phyloP scores from a whole-genome alignment of 495 filamentous ascomycete genomes.

The Talaromyces thailandensis region DNA sequence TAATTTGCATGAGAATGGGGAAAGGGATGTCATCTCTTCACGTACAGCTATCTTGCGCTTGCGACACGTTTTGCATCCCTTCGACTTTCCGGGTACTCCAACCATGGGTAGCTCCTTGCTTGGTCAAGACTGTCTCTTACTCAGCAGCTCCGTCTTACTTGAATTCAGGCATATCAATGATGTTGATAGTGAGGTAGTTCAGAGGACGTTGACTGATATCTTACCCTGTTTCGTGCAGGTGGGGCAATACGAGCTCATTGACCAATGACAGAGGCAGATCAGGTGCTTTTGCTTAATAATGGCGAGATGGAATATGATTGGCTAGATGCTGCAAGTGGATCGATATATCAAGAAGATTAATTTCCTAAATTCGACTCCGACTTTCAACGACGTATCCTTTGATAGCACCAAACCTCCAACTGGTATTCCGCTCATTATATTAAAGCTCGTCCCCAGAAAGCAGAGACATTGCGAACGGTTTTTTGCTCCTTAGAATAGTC shows the following conservation, averaged over 20 bases:
- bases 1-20: not conserved
- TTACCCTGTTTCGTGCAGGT: not conserved
- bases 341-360: not conserved
- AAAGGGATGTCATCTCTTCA: not conserved
- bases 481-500: not conserved
- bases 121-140: not conserved
- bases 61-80: slow-evolving; percentile 37
- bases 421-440: not conserved
- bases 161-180: not conserved
- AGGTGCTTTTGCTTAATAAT: not conserved
- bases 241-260: not conserved
- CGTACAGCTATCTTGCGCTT: slow-evolving; percentile 30
- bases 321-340: not conserved
- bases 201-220: not conserved
- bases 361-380: not conserved
- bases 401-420: not conserved
- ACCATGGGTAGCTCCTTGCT: slow-evolving; percentile 22
- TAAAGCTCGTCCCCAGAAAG: not conserved
- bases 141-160: not conserved
- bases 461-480: not conserved
- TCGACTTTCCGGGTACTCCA: slow-evolving; percentile 36
- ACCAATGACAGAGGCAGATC: not conserved
- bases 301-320: not conserved
- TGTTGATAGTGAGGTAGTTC: not conserved
- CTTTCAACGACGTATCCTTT: not conserved